A percentile compares a stretch with the other conserved stretches of the same genome.
Evolutionary conservation across 73 alveolate genomes (phyloP).

Genomic region (Paramecium sonneborni): DNA sequence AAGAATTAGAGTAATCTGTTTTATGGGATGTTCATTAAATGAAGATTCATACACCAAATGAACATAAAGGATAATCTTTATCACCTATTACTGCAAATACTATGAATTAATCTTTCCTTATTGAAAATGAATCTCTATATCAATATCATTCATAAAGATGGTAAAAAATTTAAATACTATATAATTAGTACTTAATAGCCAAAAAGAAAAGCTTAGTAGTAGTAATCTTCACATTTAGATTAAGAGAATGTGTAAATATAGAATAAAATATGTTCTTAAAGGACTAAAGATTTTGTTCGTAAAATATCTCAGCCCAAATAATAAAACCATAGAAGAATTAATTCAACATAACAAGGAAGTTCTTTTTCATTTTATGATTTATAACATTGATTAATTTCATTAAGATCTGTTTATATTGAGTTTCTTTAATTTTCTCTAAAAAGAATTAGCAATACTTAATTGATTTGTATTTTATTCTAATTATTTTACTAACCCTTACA

Average conservation of each 20-base stretch:
- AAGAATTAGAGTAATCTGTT: slow-evolving; percentile 44
- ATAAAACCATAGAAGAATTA: neutral
- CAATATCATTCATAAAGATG: slow-evolving; percentile 39
- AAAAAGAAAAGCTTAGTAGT: neutral
- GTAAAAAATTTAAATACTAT: neutral
- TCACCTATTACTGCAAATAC: slow-evolving; percentile 38
- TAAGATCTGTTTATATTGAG: slow-evolving; percentile 34
- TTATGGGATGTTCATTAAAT: slow-evolving; percentile 56
- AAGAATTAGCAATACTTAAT: neutral
- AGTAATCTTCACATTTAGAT: neutral
- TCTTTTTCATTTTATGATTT: slow-evolving; percentile 57
- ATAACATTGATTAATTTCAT: slow-evolving; percentile 35
- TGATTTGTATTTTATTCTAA: neutral
- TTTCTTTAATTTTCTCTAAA: slow-evolving; percentile 49
- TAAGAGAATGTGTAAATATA: neutral
- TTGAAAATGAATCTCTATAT: slow-evolving; percentile 6
- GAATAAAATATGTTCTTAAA: slow-evolving; percentile 36
- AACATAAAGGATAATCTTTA: neutral
- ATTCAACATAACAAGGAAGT: slow-evolving; percentile 44
- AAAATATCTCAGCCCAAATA: neutral
- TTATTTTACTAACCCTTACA: neutral
- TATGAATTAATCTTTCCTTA: neutral
- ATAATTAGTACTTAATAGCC: neutral
- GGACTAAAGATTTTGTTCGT: slow-evolving; percentile 40
- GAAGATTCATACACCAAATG: slow-evolving; percentile 34